phyloP scores from a whole-genome alignment of 768 basidiomycete species.

The Daedaleopsis nitida region DNA sequence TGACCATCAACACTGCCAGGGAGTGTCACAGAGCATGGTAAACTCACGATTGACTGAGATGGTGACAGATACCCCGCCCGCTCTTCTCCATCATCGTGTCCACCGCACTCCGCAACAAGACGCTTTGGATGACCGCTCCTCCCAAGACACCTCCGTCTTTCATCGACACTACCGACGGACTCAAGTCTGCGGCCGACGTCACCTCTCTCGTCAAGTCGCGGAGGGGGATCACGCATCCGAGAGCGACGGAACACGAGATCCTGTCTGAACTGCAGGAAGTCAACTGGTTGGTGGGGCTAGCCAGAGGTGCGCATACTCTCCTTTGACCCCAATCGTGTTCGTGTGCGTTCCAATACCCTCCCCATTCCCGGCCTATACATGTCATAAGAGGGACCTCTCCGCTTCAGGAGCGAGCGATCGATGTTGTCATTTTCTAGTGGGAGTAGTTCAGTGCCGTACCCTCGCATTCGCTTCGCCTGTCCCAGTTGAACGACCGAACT shows the following conservation, averaged over 20 bases:
- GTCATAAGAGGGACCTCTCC: too few relatives aligned
- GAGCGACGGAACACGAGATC: slow-evolving; percentile 43
- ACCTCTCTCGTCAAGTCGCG: slow-evolving; percentile 32
- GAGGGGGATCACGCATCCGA: slow-evolving; percentile 23
- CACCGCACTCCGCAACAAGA: slow-evolving; percentile 81
- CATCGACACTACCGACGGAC: slow-evolving; percentile 34
- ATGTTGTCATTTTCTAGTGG: too few relatives aligned
- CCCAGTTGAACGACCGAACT: too few relatives aligned
- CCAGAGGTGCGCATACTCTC: slow-evolving; percentile 46
- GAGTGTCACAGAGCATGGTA: too few relatives aligned
- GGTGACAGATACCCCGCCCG: slow-evolving; percentile 69
- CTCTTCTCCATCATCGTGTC: slow-evolving; percentile 84
- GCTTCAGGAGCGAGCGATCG: too few relatives aligned
- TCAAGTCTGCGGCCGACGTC: slow-evolving; percentile 11
- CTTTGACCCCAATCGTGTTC: too few relatives aligned
- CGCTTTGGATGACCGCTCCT: slow-evolving; percentile 48
- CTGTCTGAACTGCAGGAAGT: slow-evolving; percentile 62
- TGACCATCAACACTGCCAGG: slow-evolving; percentile 49
- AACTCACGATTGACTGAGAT: too few relatives aligned
- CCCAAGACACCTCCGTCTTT: slow-evolving; percentile 36
- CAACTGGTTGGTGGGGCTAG: slow-evolving; percentile 66
- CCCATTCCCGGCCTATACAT: too few relatives aligned
- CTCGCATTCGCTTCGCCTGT: too few relatives aligned
- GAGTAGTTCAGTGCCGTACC: too few relatives aligned
- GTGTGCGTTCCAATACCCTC: too few relatives aligned